phyloP scores from a whole-genome alignment of 2,329 filamentous ascomycete species.

The Phialophora tarda region DNA sequence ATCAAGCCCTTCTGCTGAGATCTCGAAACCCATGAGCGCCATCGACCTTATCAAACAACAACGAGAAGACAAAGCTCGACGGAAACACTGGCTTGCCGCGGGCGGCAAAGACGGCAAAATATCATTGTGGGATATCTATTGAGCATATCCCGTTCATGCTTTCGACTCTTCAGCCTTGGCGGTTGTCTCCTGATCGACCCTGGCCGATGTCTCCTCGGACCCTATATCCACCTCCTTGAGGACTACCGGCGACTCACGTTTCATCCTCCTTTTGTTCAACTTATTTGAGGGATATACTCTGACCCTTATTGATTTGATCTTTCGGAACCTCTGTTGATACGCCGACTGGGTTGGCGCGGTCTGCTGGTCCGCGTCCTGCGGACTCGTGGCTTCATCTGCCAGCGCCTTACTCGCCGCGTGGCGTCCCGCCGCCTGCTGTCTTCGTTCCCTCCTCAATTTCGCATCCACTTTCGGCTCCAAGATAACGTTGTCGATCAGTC shows the following conservation, averaged over 20 bases:
- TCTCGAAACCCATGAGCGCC: slow-evolving; percentile 28
- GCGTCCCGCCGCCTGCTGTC: slow-evolving; percentile 11
- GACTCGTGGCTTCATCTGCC: background rate
- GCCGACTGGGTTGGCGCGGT: background rate
- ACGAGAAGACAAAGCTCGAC: slow-evolving; percentile 67
- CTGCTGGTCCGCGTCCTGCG: background rate
- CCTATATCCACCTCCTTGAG: background rate
- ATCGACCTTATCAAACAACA: slow-evolving; percentile 65
- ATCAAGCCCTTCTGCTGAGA: slow-evolving; percentile 21
- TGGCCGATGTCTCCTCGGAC: background rate
- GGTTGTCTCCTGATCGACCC: background rate
- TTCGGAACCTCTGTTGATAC: background rate
- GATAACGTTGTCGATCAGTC: slow-evolving; percentile 93
- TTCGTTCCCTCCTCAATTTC: slow-evolving; percentile 7
- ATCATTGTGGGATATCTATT: slow-evolving; percentile 95
- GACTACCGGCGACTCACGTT: background rate
- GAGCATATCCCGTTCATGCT: slow-evolving; percentile 32
- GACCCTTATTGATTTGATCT: background rate
- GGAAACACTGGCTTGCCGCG: slow-evolving; percentile 84
- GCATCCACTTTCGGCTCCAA: slow-evolving; percentile 50
- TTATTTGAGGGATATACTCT: background rate
- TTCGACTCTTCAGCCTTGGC: slow-evolving; percentile 1
- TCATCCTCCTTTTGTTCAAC: background rate
- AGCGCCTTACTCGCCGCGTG: background rate
- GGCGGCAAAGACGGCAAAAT: slow-evolving; percentile 95